Conservation (phyloP, 2,329 filamentous ascomycete species). For the Phaeophleospora eucalypticola region DNA sequence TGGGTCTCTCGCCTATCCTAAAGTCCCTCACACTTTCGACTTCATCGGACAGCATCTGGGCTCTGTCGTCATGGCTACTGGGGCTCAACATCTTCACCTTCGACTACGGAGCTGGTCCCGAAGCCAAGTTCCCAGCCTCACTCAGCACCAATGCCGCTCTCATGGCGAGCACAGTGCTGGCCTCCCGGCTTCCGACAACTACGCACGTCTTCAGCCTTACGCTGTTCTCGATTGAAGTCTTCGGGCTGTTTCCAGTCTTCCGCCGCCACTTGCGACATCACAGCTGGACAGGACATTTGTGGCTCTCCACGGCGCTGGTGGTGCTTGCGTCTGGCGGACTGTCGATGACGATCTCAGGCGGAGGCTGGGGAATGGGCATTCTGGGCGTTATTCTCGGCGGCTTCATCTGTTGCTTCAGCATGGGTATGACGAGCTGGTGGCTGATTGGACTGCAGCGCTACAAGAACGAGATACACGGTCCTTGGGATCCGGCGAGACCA, state of each 20-base stretch:
- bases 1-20: constrained; percentile 89
- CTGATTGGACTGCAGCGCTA: constrained; percentile 95
- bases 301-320: constrained; percentile 71
- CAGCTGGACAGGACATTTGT: constrained; percentile 75
- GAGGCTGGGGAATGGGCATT: constrained; percentile 55
- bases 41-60: constrained; percentile 93
- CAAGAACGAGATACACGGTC: constrained; percentile 97
- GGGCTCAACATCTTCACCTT: constrained; percentile 97
- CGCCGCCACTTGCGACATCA: constrained; percentile 79
- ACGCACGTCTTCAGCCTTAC: constrained; percentile 93
- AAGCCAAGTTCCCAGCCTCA: constrained; percentile 63
- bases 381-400: constrained; percentile 72
- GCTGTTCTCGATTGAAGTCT: constrained; percentile 94
- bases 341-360: constrained; percentile 54
- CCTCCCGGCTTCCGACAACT: constrained; percentile 81
- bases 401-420: constrained; percentile 69
- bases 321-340: constrained; percentile 76
- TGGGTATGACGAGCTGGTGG: constrained; percentile 98
- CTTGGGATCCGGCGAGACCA: constrained; percentile 93
- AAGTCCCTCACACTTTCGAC: constrained; percentile 95
- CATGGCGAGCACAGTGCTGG: constrained; percentile 93
- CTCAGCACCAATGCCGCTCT: constrained; percentile 93
- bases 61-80: constrained; percentile 88
- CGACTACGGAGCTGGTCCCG: constrained; percentile 75
- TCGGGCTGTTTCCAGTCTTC: constrained; percentile 96